Percentiles rank a stretch among this genome's conserved stretches.
phyloP scores from a whole-genome alignment of 441 rosid genomes.

The Geranium incanum region DNA sequence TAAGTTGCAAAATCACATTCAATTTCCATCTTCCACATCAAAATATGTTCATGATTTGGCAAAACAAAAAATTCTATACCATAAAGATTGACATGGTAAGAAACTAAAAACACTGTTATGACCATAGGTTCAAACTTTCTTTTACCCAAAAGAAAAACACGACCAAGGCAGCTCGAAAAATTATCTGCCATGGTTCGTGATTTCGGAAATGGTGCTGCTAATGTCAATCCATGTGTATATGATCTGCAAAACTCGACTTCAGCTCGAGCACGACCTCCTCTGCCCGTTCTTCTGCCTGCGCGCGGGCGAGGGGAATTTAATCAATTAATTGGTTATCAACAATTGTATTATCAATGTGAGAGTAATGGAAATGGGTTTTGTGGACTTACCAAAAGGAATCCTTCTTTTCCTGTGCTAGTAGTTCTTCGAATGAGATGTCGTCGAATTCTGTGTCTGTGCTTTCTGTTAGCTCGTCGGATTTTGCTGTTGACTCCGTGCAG shows the following conservation, averaged over 20 bases:
- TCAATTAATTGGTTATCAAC: no score
- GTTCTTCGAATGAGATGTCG: slow-evolving; percentile 80
- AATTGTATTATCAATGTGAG: no score
- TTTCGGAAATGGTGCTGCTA: slow-evolving; percentile 7
- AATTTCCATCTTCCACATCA: no score
- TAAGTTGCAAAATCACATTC: no score
- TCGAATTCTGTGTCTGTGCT: slow-evolving; percentile 42
- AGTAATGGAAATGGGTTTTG: slow-evolving; percentile 1
- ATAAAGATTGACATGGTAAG: no score
- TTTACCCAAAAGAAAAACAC: no score
- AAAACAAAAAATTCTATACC: no score
- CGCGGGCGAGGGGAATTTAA: background rate
- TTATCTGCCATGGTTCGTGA: background rate
- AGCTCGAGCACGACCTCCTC: slow-evolving; percentile 28
- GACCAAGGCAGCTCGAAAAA: no score
- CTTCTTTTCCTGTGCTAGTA: slow-evolving; percentile 80
- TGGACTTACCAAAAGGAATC: slow-evolving; percentile 69
- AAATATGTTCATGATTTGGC: no score
- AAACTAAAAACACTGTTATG: no score
- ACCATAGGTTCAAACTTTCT: no score
- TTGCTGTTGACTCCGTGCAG: slow-evolving; percentile 49
- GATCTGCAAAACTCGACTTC: slow-evolving; percentile 16
- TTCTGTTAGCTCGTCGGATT: slow-evolving; percentile 33
- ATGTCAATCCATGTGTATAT: background rate
- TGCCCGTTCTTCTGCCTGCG: slow-evolving; percentile 59